Evolutionary conservation across 1,284 basidiomycete species (phyloP).

Genomic region (Butyriboletus appendiculatus): DNA sequence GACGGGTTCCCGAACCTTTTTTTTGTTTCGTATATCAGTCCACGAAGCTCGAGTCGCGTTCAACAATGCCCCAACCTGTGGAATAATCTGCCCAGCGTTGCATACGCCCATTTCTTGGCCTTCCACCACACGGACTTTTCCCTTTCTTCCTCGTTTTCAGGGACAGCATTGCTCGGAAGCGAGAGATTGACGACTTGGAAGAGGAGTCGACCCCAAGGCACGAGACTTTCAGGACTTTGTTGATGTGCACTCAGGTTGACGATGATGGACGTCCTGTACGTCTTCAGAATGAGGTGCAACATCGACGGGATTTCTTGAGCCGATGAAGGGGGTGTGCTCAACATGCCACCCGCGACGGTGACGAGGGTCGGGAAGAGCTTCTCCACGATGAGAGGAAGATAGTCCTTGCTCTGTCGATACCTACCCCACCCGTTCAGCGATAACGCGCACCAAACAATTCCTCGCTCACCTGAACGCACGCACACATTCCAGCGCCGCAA

Average conservation of each 20-base stretch:
- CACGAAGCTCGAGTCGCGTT: background rate
- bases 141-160: slow-evolving; percentile 70
- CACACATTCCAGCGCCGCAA: slow-evolving; percentile 73
- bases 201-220: slow-evolving; percentile 84
- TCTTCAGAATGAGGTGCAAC: slow-evolving; percentile 80
- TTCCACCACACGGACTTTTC: slow-evolving; percentile 86
- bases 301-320: slow-evolving; percentile 73
- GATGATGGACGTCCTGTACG: slow-evolving; percentile 79
- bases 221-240: slow-evolving; percentile 69
- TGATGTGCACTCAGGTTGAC: slow-evolving; percentile 72
- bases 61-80: slow-evolving; percentile 51
- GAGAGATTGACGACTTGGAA: slow-evolving; percentile 74
- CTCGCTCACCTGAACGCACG: slow-evolving; percentile 61
- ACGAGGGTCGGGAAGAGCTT: slow-evolving; percentile 75
- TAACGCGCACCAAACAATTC: slow-evolving; percentile 28
- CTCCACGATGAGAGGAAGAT: slow-evolving; percentile 58
- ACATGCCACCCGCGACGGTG: slow-evolving; percentile 63
- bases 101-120: slow-evolving; percentile 88
- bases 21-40: slow-evolving; percentile 6
- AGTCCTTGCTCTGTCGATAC: slow-evolving; percentile 63
- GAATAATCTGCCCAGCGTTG: slow-evolving; percentile 72
- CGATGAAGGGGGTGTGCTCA: slow-evolving; percentile 57
- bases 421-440: slow-evolving; percentile 36
- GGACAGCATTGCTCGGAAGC: slow-evolving; percentile 64
- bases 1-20: slow-evolving; percentile 80